These are phyloP conservation scores for Trichophyton schoenleinii DNA, from an alignment of 2,329 filamentous ascomycete genomes.

Conservation along the genomic window DNA sequence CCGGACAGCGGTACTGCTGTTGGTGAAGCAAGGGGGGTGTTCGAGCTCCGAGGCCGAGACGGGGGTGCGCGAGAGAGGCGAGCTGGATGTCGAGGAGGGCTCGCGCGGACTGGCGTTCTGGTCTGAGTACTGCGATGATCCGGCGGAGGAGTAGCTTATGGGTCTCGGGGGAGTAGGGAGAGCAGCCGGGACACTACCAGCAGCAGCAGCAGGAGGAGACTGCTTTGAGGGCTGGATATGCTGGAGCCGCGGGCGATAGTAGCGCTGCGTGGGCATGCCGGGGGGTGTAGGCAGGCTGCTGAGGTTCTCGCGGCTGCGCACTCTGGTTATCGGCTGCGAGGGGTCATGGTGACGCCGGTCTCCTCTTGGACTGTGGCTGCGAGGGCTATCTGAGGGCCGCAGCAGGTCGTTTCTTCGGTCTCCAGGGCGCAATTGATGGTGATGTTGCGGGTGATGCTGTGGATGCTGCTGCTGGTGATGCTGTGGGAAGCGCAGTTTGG, in stretches of 20 bases:
- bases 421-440: neutral
- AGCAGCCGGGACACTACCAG: neutral
- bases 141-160: neutral
- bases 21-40: neutral
- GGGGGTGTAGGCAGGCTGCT: neutral
- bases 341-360: neutral
- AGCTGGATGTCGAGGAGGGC: neutral
- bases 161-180: neutral
- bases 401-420: neutral
- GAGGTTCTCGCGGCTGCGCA: neutral
- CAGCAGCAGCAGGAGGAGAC: neutral
- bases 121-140: neutral
- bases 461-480: neutral
- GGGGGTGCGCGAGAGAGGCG: neutral
- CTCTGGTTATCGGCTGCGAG: neutral
- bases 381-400: neutral
- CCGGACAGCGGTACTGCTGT: neutral
- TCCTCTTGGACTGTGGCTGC: neutral
- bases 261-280: neutral
- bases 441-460: neutral
- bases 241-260: neutral
- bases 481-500: constrained; percentile 4
- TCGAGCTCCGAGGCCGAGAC: neutral
- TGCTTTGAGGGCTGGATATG: neutral
- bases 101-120: neutral